Evolutionary conservation across 78 protist species (phyloP).

Genomic region (Dictyostelium discoideum): DNA sequence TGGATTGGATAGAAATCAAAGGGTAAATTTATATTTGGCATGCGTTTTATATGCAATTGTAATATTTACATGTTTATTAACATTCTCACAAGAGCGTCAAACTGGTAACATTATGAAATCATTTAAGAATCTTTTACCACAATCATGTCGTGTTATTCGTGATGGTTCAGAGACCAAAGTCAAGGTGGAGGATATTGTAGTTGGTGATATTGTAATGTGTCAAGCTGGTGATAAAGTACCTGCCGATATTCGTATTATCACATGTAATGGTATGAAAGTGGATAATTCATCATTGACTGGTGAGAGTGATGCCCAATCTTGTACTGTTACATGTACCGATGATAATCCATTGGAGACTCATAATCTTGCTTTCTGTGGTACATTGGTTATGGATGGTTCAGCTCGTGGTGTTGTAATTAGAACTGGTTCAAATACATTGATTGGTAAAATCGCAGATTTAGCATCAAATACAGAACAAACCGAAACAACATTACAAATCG

Average conservation of each 20-base stretch:
- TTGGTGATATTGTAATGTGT: conserved; percentile 86
- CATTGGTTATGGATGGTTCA: conserved; percentile 89
- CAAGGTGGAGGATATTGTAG: conserved; percentile 45
- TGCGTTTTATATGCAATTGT: conserved; percentile 93
- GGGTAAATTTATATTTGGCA: conserved; percentile 88
- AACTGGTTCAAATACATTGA: conserved; percentile 91
- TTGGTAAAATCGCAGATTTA: conserved; percentile 91
- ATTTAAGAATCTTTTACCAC: conserved; percentile 88
- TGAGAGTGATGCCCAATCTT: conserved; percentile 92
- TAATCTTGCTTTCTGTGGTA: conserved; percentile 89
- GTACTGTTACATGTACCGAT: conserved; percentile 76
- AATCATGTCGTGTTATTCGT: conserved; percentile 80
- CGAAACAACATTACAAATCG: conserved; percentile 90
- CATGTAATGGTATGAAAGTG: conserved; percentile 80
- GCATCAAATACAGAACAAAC: conserved; percentile 64
- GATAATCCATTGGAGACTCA: conserved; percentile 86
- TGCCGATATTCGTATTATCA: conserved; percentile 93
- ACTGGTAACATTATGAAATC: conserved; percentile 88
- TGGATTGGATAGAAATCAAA: conserved; percentile 39
- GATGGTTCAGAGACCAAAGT: conserved; percentile 79
- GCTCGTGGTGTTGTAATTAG: conserved; percentile 87
- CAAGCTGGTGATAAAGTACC: conserved; percentile 88
- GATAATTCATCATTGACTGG: conserved; percentile 96
- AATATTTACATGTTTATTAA: conserved; percentile 90
- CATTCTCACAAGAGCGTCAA: conserved; percentile 91